Evolutionary conservation across 1,139 yeast genomes (phyloP).

Genomic region (Blastobotrys proliferans): DNA sequence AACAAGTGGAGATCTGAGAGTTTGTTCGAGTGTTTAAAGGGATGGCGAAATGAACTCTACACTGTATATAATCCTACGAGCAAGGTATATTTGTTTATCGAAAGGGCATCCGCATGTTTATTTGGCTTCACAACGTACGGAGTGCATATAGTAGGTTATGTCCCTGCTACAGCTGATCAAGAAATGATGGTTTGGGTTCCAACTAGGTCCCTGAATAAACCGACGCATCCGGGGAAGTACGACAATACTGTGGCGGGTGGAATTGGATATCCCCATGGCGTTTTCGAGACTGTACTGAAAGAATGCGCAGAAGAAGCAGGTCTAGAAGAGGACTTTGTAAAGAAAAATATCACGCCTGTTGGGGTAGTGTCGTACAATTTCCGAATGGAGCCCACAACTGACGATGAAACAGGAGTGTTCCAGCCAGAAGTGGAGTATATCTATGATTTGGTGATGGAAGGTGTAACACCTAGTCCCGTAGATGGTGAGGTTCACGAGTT

Average conservation of each 20-base stretch:
- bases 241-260: conserved; percentile 98
- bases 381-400: conserved; percentile 28
- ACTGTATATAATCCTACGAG: conserved; percentile 57
- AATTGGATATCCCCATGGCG: conserved; percentile 73
- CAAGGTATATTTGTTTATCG: conserved; percentile 61
- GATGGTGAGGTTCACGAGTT: conserved; percentile 87
- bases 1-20: conserved; percentile 39
- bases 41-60: conserved; percentile 89
- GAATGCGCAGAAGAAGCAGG: conserved; percentile 94
- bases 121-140: conserved; percentile 90
- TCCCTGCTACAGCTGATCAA: conserved; percentile 40
- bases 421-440: conserved; percentile 88
- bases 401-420: conserved; percentile 48
- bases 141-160: conserved; percentile 77
- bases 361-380: conserved; percentile 64
- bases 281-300: conserved; percentile 72
- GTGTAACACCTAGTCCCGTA: conserved; percentile 60
- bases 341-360: conserved; percentile 42
- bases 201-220: conserved; percentile 66
- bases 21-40: conserved; percentile 47
- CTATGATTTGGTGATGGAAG: conserved; percentile 64
- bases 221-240: conserved; percentile 84
- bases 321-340: conserved; percentile 49
- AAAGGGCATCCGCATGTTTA: conserved; percentile 75
- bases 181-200: conserved; percentile 76